phyloP scores from a whole-genome alignment of 2,329 filamentous ascomycete species.

The Neopestalotiopsis sp. region DNA sequence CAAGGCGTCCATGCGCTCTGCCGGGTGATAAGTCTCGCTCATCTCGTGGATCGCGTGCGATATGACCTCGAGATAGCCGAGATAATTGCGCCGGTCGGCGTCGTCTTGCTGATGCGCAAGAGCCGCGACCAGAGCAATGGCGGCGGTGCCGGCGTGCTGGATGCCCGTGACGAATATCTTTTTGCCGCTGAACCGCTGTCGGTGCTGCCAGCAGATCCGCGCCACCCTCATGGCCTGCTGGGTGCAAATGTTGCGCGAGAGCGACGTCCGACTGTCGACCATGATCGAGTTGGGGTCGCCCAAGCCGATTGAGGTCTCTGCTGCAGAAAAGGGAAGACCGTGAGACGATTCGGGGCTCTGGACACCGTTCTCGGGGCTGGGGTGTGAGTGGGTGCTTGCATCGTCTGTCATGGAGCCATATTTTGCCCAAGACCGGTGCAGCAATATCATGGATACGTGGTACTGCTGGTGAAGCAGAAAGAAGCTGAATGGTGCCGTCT shows the following conservation, averaged over 20 bases:
- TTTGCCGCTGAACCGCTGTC: slow-evolving; percentile 55
- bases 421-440: slow-evolving; percentile 59
- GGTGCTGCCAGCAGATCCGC: slow-evolving; percentile 60
- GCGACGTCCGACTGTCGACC: slow-evolving; percentile 47
- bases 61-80: slow-evolving; percentile 58
- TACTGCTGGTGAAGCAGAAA: slow-evolving; percentile 63
- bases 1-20: slow-evolving; percentile 57
- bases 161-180: slow-evolving; percentile 57
- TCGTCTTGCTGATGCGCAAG: slow-evolving; percentile 43
- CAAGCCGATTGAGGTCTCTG: slow-evolving; percentile 29
- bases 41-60: slow-evolving; percentile 58
- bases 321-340: neutral
- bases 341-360: slow-evolving; percentile 24
- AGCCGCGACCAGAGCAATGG: slow-evolving; percentile 58
- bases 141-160: slow-evolving; percentile 60
- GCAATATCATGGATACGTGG: slow-evolving; percentile 56
- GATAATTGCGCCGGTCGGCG: slow-evolving; percentile 43
- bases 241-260: slow-evolving; percentile 58
- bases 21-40: slow-evolving; percentile 58
- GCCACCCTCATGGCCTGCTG: slow-evolving; percentile 60
- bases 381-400: slow-evolving; percentile 37
- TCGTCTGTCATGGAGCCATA: slow-evolving; percentile 48
- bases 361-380: slow-evolving; percentile 36
- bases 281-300: slow-evolving; percentile 42
- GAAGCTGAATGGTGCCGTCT: slow-evolving; percentile 54